Evolutionary conservation across 1,139 yeast species (phyloP), one percentile per base, ranked within the genome.

Genomic region (Candida freyschussii): DNA sequence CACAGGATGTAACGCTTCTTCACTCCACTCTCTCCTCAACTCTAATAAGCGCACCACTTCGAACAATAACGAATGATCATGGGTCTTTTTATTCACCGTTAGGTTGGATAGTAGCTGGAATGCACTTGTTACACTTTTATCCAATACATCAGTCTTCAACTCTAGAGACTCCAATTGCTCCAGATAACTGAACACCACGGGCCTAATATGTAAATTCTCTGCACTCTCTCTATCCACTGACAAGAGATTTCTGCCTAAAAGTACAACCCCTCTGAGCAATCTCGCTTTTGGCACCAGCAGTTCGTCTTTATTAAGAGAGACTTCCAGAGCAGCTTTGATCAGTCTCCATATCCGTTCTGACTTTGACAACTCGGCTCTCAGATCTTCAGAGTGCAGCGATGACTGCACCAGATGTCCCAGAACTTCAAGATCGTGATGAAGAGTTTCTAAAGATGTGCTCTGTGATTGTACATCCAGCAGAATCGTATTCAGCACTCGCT

Each of bases 201-300:
- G 16, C 24, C 40, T 20, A 4, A 42, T 27, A 5, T 25, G 30
- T 11, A 36, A 13, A 5, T 21, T 18, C 9, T 35, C 40, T 2
- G 60, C 52, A 10, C 45, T 27, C 6, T 37, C 48, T 28, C 51
- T 52, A 29, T 50, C 50, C 33, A 55, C 52, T 4, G 49, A 59
- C 3, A 63, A 42, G 29, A 65, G 38, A 35, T 65, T 65, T 29
- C 69, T 48, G 15, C 60, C 55, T 17, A 64, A 28, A 1, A 65
- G 31, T 2, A 61, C 32, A 3, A 59, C 41, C 4, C 67, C 71
- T 31, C 69, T 48, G 3, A 55, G 26, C 1, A 42, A 19, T 5
- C 57, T 33, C 5, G 41, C 19, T 11, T 36, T 29, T 14, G 29
- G 21, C 3, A 28, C 15, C 4, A 26, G 16, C 3, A 15, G 14